Evolutionary conservation across 192 early-diverging fungal genomes (phyloP).

Genomic region (Coemansia aciculifera): DNA sequence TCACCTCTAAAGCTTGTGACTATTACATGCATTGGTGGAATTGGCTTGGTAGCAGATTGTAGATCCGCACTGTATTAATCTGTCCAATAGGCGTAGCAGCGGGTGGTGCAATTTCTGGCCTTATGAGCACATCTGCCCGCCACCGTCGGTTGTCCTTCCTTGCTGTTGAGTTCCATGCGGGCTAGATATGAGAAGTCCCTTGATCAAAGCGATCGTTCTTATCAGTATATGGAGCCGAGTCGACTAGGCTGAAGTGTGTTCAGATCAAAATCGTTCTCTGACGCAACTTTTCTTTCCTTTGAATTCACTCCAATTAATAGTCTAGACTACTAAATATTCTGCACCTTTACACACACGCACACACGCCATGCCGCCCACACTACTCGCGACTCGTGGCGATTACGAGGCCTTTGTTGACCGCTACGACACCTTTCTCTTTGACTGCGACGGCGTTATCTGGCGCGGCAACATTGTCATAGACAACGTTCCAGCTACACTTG

Average conservation of each 20-base stretch:
- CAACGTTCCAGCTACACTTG: slow-evolving; percentile 69
- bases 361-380: slow-evolving; percentile 22
- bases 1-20: slow-evolving; percentile 1
- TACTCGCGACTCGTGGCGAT: slow-evolving; percentile 32
- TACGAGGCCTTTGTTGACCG: slow-evolving; percentile 66
- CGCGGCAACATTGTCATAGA: slow-evolving; percentile 68
- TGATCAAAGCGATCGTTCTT: background rate
- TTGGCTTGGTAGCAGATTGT: slow-evolving; percentile 10
- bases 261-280: no score
- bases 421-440: slow-evolving; percentile 92
- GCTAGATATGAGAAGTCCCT: background rate
- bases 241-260: no score
- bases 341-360: background rate
- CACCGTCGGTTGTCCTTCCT: no score
- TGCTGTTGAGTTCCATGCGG: background rate
- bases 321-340: background rate
- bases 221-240: background rate
- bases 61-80: background rate
- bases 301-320: background rate
- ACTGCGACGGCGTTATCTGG: slow-evolving; percentile 99
- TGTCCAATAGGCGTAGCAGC: slow-evolving; percentile 17
- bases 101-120: slow-evolving; percentile 7
- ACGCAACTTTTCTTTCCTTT: background rate
- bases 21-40: slow-evolving; percentile 26
- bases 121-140: slow-evolving; percentile 10